A percentile compares a stretch with the other conserved stretches of the same genome.
Conservation (phyloP, 2,329 filamentous ascomycete species). For the Diaporthe vexans region DNA sequence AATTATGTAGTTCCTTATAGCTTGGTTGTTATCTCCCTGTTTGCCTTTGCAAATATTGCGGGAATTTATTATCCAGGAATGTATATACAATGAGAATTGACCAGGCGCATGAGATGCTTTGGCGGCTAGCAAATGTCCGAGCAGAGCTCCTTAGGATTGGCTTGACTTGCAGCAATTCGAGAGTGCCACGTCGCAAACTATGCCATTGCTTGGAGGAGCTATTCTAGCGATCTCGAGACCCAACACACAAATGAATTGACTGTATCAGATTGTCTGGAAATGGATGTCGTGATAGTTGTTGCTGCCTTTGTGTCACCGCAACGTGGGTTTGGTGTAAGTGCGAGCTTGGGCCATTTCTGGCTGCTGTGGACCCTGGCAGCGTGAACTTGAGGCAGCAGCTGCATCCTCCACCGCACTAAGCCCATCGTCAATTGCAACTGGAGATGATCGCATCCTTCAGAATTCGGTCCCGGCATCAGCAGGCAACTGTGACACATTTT, state of each 20-base stretch:
- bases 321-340: background rate
- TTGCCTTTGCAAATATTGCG: too few species aligned
- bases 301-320: background rate
- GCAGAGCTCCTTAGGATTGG: too few species aligned
- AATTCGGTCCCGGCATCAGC: background rate
- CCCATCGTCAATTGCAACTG: background rate
- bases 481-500: conserved; percentile 24
- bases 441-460: background rate
- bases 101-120: too few species aligned
- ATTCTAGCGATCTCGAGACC: too few species aligned
- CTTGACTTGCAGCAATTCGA: background rate
- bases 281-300: too few species aligned
- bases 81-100: too few species aligned
- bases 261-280: background rate
- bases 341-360: conserved; percentile 2
- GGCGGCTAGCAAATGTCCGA: too few species aligned
- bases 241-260: background rate
- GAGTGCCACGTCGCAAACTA: too few species aligned
- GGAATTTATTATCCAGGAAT: too few species aligned
- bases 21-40: too few species aligned
- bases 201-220: background rate
- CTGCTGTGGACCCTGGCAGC: conserved; percentile 13
- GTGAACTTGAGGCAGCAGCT: conserved; percentile 18
- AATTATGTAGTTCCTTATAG: too few species aligned
- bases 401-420: conserved; percentile 12